Evolutionary conservation across 1,284 basidiomycete species (phyloP).

Genomic region (Leccinum fallax): DNA sequence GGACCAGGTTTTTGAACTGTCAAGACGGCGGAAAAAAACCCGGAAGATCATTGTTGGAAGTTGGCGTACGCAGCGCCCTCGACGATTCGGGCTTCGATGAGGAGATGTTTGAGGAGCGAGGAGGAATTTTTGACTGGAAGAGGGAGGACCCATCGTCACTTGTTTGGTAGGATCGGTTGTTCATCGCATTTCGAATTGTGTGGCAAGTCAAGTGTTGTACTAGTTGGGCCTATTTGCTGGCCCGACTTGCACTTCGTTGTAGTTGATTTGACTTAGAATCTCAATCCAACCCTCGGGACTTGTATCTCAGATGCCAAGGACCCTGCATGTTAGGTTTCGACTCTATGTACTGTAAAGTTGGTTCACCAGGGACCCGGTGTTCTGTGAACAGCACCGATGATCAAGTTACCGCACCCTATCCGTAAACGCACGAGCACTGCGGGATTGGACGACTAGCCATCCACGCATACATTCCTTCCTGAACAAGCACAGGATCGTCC

Average conservation of each 20-base stretch:
- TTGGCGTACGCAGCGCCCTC: conserved; percentile 39
- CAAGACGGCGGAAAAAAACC: conserved; percentile 34
- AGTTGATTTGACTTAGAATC: not conserved
- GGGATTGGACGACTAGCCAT: not conserved
- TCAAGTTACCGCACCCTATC: not conserved
- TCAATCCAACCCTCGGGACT: not conserved
- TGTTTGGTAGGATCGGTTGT: conserved; percentile 17
- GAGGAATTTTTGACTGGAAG: conserved; percentile 41
- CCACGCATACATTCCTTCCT: not conserved
- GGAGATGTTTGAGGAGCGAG: conserved; percentile 36
- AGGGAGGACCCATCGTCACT: conserved; percentile 9
- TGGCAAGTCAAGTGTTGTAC: not conserved
- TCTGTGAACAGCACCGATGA: not conserved
- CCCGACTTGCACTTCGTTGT: not conserved
- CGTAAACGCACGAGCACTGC: not conserved
- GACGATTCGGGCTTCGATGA: conserved; percentile 41
- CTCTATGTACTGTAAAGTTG: not conserved
- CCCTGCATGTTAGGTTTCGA: not conserved
- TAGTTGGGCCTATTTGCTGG: not conserved
- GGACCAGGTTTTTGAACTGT: conserved; percentile 38
- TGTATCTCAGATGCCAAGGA: not conserved
- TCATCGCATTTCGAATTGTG: not conserved
- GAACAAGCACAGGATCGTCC: not conserved
- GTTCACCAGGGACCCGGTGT: not conserved
- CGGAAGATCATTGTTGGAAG: conserved; percentile 38